These are phyloP conservation scores for Cenchrus fungigraminus DNA, from an alignment of 176 grass and related monocot species.

Conservation along the genomic window DNA sequence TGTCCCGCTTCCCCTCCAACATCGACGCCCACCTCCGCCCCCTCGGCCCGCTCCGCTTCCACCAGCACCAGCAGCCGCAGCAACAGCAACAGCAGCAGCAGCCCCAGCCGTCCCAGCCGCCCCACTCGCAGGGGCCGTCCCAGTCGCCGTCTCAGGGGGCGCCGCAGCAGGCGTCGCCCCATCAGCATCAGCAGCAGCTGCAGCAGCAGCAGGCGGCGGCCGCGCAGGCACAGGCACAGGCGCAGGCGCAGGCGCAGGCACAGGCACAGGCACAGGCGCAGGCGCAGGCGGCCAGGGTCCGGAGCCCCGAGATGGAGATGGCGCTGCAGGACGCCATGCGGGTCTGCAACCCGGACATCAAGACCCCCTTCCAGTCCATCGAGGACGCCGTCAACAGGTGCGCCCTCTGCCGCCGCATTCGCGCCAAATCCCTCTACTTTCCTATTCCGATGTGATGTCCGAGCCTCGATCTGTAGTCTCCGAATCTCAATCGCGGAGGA, in stretches of 20 bases:
- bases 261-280: not conserved
- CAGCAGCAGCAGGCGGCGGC: not conserved
- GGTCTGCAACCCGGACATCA: conserved; percentile 92
- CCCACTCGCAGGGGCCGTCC: conserved; percentile 30
- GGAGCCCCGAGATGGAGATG: conserved; percentile 93
- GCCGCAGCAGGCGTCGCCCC: conserved; percentile 38
- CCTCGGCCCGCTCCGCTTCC: conserved; percentile 72
- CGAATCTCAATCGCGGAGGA: not conserved
- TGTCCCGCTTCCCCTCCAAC: conserved; percentile 96
- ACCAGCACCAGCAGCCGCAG: conserved; percentile 50
- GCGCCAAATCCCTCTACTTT: conserved; percentile 7
- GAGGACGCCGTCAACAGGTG: conserved; percentile 95
- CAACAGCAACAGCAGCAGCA: not conserved
- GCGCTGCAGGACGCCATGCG: conserved; percentile 89
- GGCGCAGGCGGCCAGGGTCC: conserved; percentile 47
- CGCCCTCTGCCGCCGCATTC: not conserved
- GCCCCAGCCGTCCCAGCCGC: conserved; percentile 24
- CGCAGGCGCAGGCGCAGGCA: not conserved
- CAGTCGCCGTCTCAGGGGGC: conserved; percentile 35
- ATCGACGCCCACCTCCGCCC: conserved; percentile 98
- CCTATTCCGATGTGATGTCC: not conserved
- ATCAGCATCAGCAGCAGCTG: conserved; percentile 46
- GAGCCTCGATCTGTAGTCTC: not conserved
- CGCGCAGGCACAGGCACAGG: not conserved
- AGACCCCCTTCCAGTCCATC: conserved; percentile 78